Conservation (phyloP, 768 basidiomycete genomes). For the Pleurotus djamor region DNA sequence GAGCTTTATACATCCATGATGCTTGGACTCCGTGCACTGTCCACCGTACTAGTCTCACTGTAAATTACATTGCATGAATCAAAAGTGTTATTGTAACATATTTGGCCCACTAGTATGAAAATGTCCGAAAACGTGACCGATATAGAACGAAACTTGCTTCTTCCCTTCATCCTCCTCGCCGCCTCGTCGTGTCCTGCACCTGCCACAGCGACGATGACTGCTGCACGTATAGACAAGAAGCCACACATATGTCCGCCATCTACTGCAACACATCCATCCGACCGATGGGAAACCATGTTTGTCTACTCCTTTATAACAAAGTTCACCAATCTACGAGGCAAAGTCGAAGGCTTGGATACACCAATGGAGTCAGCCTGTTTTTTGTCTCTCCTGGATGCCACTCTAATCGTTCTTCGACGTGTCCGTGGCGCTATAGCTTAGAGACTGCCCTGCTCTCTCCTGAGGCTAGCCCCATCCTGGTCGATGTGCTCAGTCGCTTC, state of each 20-base stretch:
- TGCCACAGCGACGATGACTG: conserved; percentile 34
- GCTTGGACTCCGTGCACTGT: conserved; percentile 8
- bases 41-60: background rate
- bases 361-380: conserved; percentile 73
- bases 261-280: conserved; percentile 68
- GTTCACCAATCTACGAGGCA: conserved; percentile 73
- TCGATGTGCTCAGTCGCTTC: conserved; percentile 71
- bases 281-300: conserved; percentile 87
- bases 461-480: conserved; percentile 72
- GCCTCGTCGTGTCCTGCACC: conserved; percentile 29
- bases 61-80: conserved; percentile 1
- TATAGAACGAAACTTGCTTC: conserved; percentile 17
- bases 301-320: conserved; percentile 84
- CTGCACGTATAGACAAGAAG: conserved; percentile 27
- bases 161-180: conserved; percentile 26
- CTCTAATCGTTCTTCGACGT: conserved; percentile 9
- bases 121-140: conserved; percentile 33
- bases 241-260: conserved; percentile 57
- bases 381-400: conserved; percentile 10
- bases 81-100: conserved; percentile 41
- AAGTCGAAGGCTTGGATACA: conserved; percentile 76
- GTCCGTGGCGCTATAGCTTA: conserved; percentile 43
- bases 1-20: background rate
- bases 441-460: conserved; percentile 75
- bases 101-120: conserved; percentile 42